phyloP scores from a whole-genome alignment of 179 eudicot genomes.

The Beta lomatogona region DNA sequence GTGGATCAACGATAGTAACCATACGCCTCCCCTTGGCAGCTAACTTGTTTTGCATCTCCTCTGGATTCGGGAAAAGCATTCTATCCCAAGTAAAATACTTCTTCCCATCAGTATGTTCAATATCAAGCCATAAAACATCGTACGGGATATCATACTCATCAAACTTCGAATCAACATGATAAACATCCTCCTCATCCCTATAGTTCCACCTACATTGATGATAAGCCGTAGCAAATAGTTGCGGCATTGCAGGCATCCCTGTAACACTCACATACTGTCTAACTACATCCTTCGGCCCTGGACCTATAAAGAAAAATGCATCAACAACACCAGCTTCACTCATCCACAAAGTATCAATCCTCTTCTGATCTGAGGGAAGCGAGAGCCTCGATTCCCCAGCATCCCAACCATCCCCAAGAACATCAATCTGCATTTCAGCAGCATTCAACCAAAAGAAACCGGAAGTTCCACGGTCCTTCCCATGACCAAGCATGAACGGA shows the following conservation, averaged over 20 bases:
- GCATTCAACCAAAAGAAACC: constrained; percentile 99
- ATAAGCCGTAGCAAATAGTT: constrained; percentile 82
- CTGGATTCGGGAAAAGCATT: constrained; percentile 80
- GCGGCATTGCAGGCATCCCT: constrained; percentile 85
- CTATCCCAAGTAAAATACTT: constrained; percentile 96
- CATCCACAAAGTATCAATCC: constrained; percentile 99
- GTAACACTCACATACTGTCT: constrained; percentile 86
- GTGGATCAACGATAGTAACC: constrained; percentile 99
- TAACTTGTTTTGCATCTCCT: constrained; percentile 94
- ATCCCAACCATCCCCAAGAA: constrained; percentile 88
- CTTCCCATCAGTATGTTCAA: constrained; percentile 97
- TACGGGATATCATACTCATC: constrained; percentile 96
- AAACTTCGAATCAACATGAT: constrained; percentile 79
- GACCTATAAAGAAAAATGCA: constrained; percentile 91
- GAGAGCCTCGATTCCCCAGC: constrained; percentile 56
- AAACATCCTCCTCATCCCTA: constrained; percentile 96
- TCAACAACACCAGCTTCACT: constrained; percentile 94
- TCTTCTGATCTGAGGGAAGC: constrained; percentile 66
- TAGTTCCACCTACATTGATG: constrained; percentile 99
- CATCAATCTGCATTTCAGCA: constrained; percentile 99
- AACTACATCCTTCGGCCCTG: constrained; percentile 86
- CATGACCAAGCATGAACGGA: constrained; percentile 91
- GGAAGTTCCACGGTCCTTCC: constrained; percentile 63
- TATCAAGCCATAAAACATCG: constrained; percentile 99
- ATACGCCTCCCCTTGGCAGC: constrained; percentile 90